Percentiles rank a stretch among this genome's conserved stretches.
Evolutionary conservation across 306 rosid species (phyloP).

Genomic region (Trifolium pratense): DNA sequence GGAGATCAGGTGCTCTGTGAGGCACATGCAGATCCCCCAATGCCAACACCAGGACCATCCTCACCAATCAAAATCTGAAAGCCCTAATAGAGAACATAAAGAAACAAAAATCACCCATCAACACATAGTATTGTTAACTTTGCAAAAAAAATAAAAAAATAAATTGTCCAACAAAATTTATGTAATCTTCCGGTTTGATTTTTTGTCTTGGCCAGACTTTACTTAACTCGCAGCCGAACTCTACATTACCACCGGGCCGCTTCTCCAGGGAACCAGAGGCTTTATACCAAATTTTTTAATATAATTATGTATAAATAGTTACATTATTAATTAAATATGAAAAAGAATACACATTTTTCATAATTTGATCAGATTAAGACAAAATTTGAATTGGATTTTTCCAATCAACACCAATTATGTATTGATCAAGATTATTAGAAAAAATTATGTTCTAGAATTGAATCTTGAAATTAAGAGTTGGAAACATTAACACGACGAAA

Average conservation of each 20-base stretch:
- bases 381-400: background rate
- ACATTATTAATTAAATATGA: no score
- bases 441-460: background rate
- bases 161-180: background rate
- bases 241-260: no score
- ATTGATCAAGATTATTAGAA: no score
- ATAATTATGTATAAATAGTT: no score
- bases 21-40: conserved; percentile 98
- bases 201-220: no score
- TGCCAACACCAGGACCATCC: conserved; percentile 96
- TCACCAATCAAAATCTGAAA: conserved; percentile 53
- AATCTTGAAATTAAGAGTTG: background rate
- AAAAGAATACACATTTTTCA: background rate
- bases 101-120: conserved; percentile 37
- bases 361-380: background rate
- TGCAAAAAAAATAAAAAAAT: background rate
- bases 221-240: no score
- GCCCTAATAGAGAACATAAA: conserved; percentile 33
- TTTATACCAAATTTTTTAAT: no score
- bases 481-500: background rate
- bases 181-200: background rate
- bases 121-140: conserved; percentile 9
- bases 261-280: no score
- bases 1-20: conserved; percentile 94
- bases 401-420: no score